Conservation (phyloP, 202 grass and related monocot genomes). For the Elaeis oleifera region DNA sequence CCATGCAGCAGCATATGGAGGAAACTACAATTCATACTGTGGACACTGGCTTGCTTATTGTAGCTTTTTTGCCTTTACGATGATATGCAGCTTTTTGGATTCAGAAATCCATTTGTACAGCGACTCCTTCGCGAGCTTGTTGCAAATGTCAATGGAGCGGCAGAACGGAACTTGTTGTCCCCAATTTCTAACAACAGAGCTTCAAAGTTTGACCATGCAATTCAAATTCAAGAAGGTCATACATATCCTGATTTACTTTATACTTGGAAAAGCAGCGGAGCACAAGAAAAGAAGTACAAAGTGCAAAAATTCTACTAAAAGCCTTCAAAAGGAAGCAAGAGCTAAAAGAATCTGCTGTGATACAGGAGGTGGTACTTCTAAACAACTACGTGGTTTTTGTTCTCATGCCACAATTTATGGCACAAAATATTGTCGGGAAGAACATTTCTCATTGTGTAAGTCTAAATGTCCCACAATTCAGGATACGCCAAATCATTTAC, state of each 20-base stretch:
- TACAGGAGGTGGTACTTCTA: slow-evolving; percentile 19
- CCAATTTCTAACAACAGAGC: slow-evolving; percentile 21
- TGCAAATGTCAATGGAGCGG: slow-evolving; percentile 39
- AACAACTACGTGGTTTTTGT: slow-evolving; percentile 9
- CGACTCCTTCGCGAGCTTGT: slow-evolving; percentile 80
- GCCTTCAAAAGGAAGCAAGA: slow-evolving; percentile 23
- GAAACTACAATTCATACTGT: background rate
- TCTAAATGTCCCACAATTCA: background rate
- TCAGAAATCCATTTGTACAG: slow-evolving; percentile 74
- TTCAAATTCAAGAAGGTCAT: slow-evolving; percentile 32
- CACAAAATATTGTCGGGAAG: slow-evolving; percentile 11
- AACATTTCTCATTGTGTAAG: background rate
- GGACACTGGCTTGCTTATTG: background rate
- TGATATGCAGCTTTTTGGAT: slow-evolving; percentile 73
- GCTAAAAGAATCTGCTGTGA: slow-evolving; percentile 41
- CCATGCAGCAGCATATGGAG: too few species aligned
- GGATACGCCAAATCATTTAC: background rate
- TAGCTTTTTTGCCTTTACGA: slow-evolving; percentile 13
- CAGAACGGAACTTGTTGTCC: slow-evolving; percentile 29
- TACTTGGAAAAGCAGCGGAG: slow-evolving; percentile 25
- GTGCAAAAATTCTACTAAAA: slow-evolving; percentile 14
- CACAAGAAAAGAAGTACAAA: slow-evolving; percentile 46
- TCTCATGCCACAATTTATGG: slow-evolving; percentile 11
- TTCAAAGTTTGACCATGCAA: slow-evolving; percentile 25
- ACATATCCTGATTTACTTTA: slow-evolving; percentile 24